Base-by-base conservation (phyloP, 768 basidiomycete genomes). In the Hydnomerulius pinastri region DNA sequence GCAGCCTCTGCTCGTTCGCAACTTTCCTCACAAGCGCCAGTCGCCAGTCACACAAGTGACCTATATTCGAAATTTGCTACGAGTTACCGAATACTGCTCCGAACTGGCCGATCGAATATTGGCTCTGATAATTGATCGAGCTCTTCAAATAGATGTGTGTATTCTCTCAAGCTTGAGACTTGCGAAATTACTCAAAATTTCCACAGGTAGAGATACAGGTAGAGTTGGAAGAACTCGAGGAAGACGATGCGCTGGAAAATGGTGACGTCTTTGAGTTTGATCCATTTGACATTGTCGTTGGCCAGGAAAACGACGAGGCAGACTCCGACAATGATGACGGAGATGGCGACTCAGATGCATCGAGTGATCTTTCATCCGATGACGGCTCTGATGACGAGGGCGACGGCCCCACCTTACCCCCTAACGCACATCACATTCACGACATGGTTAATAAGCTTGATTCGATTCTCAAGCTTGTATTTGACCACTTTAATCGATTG, bases 11-110 rank as follows among this genome's bases (percentile, higher is more conserved):
- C 81, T 99, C 15, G 77, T 87, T 46, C 83, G 83, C 42, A 77
- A 87, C 63, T 98, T 98, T 63, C 97, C 97, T 7, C 92, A 97
- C 66, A 98, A 98, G 66, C 82, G 95, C 25, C 92, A 96, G 63
- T 81, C 79, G 35, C 85, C 87, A 59, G 71, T 81, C 2, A 74
- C 83, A 0, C 94, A 98, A 58, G 80, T 87, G 3, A 91, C 92
- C 1, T 99, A 93, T 63, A 90, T 98, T 56, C 84, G 91, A 38
- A 99, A 99, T 65, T 68, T 93, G 13, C 78, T 98, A 6, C 81
- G 82, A 28, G 71, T 98, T 30, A 86, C 86, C 0, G 80, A 83
- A 29, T 98, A 97, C 65, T 98, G 95, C 62, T 85, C 91, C 0
- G 94, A 92, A 64, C 73, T 98, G 18, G 74, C 82, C 2, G 93